These are phyloP conservation scores for Globisporangium yorkense DNA, from an alignment of 352 stramenopile species.

Conservation along the genomic window DNA sequence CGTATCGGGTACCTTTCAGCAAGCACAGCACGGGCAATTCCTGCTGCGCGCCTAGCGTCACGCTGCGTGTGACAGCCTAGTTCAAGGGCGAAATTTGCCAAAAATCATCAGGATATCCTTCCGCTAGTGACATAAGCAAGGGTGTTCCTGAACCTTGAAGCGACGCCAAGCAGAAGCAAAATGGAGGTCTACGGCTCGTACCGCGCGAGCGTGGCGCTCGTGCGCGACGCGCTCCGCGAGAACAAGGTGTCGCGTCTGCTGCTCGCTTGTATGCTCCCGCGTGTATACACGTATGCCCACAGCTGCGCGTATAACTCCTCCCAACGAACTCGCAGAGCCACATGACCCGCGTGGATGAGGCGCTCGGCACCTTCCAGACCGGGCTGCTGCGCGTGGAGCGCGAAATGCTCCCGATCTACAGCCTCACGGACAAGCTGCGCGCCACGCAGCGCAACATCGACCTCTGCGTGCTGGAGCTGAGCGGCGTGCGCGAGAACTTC, in stretches of 20 bases:
- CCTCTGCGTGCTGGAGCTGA: conserved; percentile 64
- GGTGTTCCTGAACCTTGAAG: not conserved
- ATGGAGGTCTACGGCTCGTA: conserved; percentile 64
- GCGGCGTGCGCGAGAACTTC: conserved; percentile 71
- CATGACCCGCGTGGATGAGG: conserved; percentile 53
- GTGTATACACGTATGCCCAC: not conserved
- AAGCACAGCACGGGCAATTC: not conserved
- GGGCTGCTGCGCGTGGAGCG: conserved; percentile 65
- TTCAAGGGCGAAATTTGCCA: too few species aligned
- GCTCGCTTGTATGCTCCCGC: too few species aligned
- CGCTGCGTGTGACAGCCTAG: not conserved
- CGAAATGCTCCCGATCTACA: conserved; percentile 83
- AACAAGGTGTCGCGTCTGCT: conserved; percentile 35
- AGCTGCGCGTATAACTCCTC: not conserved
- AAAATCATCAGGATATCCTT: too few species aligned
- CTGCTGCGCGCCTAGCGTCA: not conserved
- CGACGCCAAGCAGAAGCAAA: not conserved
- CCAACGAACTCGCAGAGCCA: conserved; percentile 24
- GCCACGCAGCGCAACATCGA: conserved; percentile 84
- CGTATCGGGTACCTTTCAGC: not conserved
- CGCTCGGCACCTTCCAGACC: conserved; percentile 52
- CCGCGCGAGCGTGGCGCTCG: conserved; percentile 39
- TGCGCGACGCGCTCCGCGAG: conserved; percentile 54
- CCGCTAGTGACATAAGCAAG: too few species aligned
- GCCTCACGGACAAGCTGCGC: conserved; percentile 73